Percentiles rank a stretch among this genome's conserved stretches.
Conservation (phyloP, 257 asterid genomes). For the Scutellaria baicalensis region DNA sequence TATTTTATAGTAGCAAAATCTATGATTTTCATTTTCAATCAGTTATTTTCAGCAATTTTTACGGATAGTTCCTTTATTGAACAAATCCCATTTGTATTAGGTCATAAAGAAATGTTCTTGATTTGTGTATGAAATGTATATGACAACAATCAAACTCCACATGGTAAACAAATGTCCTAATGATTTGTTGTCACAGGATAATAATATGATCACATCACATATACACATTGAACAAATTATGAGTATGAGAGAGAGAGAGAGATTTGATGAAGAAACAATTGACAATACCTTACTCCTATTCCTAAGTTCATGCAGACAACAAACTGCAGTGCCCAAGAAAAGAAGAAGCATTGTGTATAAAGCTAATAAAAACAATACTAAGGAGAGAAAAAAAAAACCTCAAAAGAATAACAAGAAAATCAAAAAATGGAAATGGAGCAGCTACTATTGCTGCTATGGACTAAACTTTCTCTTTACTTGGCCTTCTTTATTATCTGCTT, state of each 20-base stretch:
- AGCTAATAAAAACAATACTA: constrained; percentile 21
- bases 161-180: constrained; percentile 3
- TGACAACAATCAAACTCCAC: not conserved
- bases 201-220: constrained; percentile 9
- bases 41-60: too few species aligned
- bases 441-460: constrained; percentile 21
- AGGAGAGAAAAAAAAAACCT: not conserved
- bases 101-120: too few species aligned
- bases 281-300: constrained; percentile 20
- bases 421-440: not conserved
- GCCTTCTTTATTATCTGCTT: constrained; percentile 26
- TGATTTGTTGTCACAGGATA: constrained; percentile 6
- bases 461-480: constrained; percentile 38
- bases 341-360: constrained; percentile 26
- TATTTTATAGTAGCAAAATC: too few species aligned
- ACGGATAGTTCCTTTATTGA: too few species aligned
- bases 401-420: constrained; percentile 27
- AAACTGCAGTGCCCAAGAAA: constrained; percentile 31
- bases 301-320: constrained; percentile 27
- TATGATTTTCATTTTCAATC: not conserved
- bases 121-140: not conserved
- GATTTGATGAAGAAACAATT: constrained; percentile 22
- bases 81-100: too few species aligned
- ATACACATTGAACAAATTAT: constrained; percentile 17
- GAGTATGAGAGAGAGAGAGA: constrained; percentile 4